phyloP scores from a whole-genome alignment of 2,329 filamentous ascomycete genomes.

The Talaromyces marneffei region DNA sequence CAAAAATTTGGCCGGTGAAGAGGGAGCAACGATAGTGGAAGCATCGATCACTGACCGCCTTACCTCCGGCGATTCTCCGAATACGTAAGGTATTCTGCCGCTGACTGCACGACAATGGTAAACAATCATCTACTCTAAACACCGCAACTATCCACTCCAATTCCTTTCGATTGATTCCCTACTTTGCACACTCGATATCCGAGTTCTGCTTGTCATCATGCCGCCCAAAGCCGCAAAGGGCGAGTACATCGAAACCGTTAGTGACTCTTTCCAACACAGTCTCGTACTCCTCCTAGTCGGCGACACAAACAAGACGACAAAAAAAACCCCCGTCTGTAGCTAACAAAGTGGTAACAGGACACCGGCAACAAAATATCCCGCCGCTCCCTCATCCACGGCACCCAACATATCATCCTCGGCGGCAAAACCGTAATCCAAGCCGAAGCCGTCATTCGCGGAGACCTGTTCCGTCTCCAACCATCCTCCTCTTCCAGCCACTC shows the following conservation, averaged over 20 bases:
- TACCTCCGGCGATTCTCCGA: background rate
- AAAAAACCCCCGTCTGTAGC: background rate
- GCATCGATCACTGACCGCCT: background rate
- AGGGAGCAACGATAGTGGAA: too few species aligned
- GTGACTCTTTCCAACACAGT: slow-evolving; percentile 22
- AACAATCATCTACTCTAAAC: background rate
- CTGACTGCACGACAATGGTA: background rate
- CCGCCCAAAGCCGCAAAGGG: slow-evolving; percentile 73
- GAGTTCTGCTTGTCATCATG: slow-evolving; percentile 44
- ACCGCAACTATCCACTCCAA: background rate
- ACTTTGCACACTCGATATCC: background rate
- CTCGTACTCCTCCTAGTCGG: background rate
- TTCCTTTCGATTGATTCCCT: background rate
- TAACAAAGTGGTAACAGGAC: slow-evolving; percentile 57
- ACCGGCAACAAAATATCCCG: slow-evolving; percentile 98
- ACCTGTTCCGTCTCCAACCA: slow-evolving; percentile 60
- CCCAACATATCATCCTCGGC: slow-evolving; percentile 94
- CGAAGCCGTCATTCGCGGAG: slow-evolving; percentile 88
- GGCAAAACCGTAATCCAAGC: slow-evolving; percentile 95
- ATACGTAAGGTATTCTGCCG: slow-evolving; percentile 9
- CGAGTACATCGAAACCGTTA: slow-evolving; percentile 95
- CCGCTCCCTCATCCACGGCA: slow-evolving; percentile 84
- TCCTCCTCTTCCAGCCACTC: background rate
- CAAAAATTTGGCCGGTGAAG: too few species aligned
- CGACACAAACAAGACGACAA: background rate